Evolutionary conservation across 1,284 basidiomycete genomes (phyloP).

Genomic region (Trichosporon sp.): DNA sequence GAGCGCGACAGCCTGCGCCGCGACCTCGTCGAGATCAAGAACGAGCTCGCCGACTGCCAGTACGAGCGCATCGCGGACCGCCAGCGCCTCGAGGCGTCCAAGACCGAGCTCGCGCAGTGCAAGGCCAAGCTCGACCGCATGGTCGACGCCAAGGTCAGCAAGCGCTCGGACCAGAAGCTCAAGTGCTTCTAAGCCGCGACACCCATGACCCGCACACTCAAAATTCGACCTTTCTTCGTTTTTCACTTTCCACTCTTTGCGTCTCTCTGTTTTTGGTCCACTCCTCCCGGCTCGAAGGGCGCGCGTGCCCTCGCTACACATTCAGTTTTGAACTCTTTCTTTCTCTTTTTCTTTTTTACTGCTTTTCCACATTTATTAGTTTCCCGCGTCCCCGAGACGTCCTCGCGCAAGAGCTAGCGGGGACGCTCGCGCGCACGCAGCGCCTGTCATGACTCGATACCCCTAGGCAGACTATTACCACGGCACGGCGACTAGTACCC

Average conservation of each 20-base stretch:
- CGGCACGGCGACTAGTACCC: not conserved
- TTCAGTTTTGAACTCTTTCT: not conserved
- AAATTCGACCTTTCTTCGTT: not conserved
- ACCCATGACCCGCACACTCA: not conserved
- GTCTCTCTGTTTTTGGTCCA: not conserved
- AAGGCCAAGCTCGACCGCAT: constrained; percentile 40
- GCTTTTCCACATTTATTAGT: not conserved
- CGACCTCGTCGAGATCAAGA: constrained; percentile 26
- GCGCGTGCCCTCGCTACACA: not conserved
- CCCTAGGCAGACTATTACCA: not conserved
- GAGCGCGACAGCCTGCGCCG: constrained; percentile 31
- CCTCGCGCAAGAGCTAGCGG: no score
- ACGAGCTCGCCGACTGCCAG: constrained; percentile 28
- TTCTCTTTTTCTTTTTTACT: not conserved
- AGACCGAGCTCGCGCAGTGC: constrained; percentile 34
- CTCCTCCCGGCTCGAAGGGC: not conserved
- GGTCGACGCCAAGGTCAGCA: constrained; percentile 41
- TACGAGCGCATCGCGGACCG: constrained; percentile 37
- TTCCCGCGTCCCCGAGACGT: not conserved
- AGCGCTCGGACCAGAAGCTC: constrained; percentile 36
- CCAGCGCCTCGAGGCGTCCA: constrained; percentile 34
- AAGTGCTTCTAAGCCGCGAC: constrained; percentile 31
- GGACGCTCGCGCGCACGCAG: no score
- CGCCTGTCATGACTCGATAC: constrained; percentile 1
- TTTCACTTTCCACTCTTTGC: not conserved